Percentiles rank a stretch among this genome's conserved stretches.
Evolutionary conservation across 106 monocot genomes (phyloP).

Genomic region (Dendrobium officinale): DNA sequence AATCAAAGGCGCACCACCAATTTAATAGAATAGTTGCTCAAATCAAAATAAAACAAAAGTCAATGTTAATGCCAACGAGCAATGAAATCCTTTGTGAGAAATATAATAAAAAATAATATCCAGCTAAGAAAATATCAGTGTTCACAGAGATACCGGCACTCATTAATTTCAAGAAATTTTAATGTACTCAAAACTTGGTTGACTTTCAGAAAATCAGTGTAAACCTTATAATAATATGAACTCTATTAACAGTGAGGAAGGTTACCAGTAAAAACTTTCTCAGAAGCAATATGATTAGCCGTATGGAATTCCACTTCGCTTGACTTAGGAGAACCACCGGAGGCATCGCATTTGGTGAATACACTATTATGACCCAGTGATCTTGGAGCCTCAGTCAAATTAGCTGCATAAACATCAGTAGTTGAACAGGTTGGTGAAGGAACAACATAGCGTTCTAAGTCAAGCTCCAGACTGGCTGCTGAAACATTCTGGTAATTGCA

Average conservation of each 20-base stretch:
- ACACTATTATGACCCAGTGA: conserved; percentile 18
- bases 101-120: too few relatives aligned
- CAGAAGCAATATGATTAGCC: conserved; percentile 22
- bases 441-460: conserved; percentile 91
- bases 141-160: neutral
- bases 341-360: conserved; percentile 35
- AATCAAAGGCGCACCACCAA: too few relatives aligned
- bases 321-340: conserved; percentile 20
- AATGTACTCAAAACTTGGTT: neutral
- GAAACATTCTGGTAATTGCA: neutral
- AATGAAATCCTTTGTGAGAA: too few relatives aligned
- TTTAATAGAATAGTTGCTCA: too few relatives aligned
- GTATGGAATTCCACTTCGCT: conserved; percentile 11
- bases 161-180: neutral
- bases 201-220: neutral
- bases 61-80: too few relatives aligned
- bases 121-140: neutral
- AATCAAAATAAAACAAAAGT: too few relatives aligned
- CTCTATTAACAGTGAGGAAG: neutral
- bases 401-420: conserved; percentile 66
- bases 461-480: conserved; percentile 65
- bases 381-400: conserved; percentile 75
- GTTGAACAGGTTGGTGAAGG: conserved; percentile 53
- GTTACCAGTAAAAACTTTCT: conserved; percentile 45
- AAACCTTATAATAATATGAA: neutral